Percentiles rank a stretch among this genome's conserved stretches.
Conservation (phyloP, 805 yeast genomes). For the Candida vaughaniae region DNA sequence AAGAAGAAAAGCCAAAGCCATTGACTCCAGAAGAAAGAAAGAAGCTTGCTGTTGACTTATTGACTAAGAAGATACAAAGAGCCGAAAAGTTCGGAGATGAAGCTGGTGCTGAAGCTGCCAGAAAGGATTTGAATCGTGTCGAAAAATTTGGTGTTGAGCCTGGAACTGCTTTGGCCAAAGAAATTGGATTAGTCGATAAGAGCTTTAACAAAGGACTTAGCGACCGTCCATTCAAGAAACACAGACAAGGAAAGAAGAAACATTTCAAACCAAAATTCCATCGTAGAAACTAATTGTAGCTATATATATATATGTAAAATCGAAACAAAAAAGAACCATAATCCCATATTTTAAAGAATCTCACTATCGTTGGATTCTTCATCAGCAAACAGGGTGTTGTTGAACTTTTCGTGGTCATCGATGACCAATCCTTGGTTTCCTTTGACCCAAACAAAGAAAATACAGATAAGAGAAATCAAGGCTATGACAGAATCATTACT, state of each 20-base stretch:
- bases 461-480: conserved; percentile 14
- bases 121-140: conserved; percentile 65
- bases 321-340: too few species aligned
- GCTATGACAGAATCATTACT: conserved; percentile 14
- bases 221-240: conserved; percentile 10
- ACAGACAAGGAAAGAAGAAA: conserved; percentile 2
- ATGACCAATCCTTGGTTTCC: conserved; percentile 28
- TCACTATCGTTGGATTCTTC: neutral
- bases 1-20: conserved; percentile 34
- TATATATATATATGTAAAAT: too few species aligned
- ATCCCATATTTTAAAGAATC: too few species aligned
- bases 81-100: conserved; percentile 79
- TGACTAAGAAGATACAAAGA: conserved; percentile 66
- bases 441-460: conserved; percentile 30
- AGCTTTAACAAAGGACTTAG: conserved; percentile 25
- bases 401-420: conserved; percentile 16
- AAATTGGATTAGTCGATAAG: conserved; percentile 54
- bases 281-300: conserved; percentile 8
- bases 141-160: conserved; percentile 81
- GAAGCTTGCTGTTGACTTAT: conserved; percentile 61
- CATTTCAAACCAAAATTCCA: conserved; percentile 2
- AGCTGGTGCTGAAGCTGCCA: conserved; percentile 50
- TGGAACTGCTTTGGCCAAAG: conserved; percentile 64
- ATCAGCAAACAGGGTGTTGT: neutral
- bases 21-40: conserved; percentile 70